Conservation (phyloP, 2,329 filamentous ascomycete genomes). For the Cercospora citrullina region DNA sequence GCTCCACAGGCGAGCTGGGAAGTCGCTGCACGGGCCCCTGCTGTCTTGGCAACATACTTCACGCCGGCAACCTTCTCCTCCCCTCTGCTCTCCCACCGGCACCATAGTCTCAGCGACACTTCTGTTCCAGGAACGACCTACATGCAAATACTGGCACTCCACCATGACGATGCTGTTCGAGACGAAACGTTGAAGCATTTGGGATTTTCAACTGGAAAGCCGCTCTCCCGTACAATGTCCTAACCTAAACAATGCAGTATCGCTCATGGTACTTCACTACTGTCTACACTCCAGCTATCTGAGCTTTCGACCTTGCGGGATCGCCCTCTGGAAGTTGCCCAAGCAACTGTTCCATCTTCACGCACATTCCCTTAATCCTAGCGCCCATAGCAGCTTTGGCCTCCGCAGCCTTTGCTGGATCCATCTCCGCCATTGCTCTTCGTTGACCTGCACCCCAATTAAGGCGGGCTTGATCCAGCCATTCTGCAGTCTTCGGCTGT, state of each 20-base stretch:
- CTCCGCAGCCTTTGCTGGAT: background rate
- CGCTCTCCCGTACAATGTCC: background rate
- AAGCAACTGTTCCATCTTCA: background rate
- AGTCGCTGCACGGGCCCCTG: background rate
- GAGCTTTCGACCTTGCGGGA: background rate
- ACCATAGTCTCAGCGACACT: background rate
- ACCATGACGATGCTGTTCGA: background rate
- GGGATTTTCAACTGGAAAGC: background rate
- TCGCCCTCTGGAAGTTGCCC: background rate
- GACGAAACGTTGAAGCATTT: background rate
- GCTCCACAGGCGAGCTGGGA: background rate
- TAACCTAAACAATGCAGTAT: background rate
- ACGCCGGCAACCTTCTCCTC: background rate
- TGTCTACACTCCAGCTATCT: background rate
- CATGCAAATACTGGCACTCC: background rate
- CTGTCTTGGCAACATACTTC: background rate
- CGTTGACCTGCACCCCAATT: constrained; percentile 12
- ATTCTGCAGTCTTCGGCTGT: constrained; percentile 16
- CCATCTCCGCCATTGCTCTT: background rate
- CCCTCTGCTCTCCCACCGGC: background rate
- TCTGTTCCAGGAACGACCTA: background rate
- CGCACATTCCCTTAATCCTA: background rate
- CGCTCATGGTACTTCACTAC: background rate
- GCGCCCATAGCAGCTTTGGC: background rate
- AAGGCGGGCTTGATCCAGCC: constrained; percentile 19